A percentile compares a stretch with the other conserved stretches of the same genome.
Evolutionary conservation across 78 protist genomes (phyloP).

Genomic region (Anaeramoeba flamelloides): DNA sequence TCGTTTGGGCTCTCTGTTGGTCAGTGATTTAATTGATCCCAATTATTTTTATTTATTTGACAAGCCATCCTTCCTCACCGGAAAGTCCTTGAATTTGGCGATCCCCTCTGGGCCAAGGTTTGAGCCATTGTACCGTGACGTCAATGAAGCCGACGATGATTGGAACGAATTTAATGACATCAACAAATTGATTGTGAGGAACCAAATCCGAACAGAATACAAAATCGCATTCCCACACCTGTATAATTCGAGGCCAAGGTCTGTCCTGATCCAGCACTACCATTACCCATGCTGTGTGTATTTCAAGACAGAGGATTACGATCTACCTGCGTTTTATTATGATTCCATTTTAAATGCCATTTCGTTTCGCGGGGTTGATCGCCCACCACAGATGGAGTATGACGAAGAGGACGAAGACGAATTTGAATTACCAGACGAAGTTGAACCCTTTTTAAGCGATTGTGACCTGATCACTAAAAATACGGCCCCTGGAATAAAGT

Average conservation of each 20-base stretch:
- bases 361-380: constrained; percentile 36
- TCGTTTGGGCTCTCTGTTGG: constrained; percentile 77
- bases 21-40: constrained; percentile 68
- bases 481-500: constrained; percentile 75
- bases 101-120: constrained; percentile 99
- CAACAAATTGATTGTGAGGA: constrained; percentile 88
- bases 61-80: constrained; percentile 73
- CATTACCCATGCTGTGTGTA: constrained; percentile 64
- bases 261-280: constrained; percentile 53
- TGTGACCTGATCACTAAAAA: constrained; percentile 57
- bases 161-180: constrained; percentile 96
- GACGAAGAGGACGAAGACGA: background rate
- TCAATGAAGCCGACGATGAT: constrained; percentile 36
- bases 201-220: constrained; percentile 88
- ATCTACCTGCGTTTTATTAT: constrained; percentile 78
- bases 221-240: constrained; percentile 92
- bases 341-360: constrained; percentile 86
- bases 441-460: constrained; percentile 37
- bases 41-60: constrained; percentile 93
- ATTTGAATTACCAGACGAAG: constrained; percentile 35
- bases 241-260: constrained; percentile 85
- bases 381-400: background rate
- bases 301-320: constrained; percentile 76
- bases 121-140: constrained; percentile 91
- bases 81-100: constrained; percentile 91